Evolutionary conservation across 768 basidiomycete genomes (phyloP), one percentile per base, ranked within the genome.

Genomic region (Agaricus subrufescens): DNA sequence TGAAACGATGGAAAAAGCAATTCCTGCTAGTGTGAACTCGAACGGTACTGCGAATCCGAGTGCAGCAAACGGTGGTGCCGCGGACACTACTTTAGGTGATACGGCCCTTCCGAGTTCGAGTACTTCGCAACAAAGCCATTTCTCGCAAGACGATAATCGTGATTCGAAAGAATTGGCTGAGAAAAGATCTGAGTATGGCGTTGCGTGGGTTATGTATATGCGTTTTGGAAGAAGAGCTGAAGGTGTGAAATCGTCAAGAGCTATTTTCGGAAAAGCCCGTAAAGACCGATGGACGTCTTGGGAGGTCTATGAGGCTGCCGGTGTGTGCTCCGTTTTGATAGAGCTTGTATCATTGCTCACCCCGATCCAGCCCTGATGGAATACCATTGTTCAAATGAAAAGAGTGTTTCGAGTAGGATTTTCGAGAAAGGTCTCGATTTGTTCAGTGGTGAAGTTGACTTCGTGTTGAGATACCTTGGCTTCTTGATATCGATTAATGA

Each of bases 401-500:
- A 77, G 56, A 72, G 81, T 3, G 86, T 98, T 27, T 90, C 95
- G 0, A 89, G 85, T 45, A 81, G 94, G 45, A 95, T 99, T 58
- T 98, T 96, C 66, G 95, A 98, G 70, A 88, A 90, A 61, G 97
- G 94, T 27, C 71, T 97, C 66, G 92, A 95, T 65, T 71, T 76
- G 12, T 97, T 91, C 67, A 82, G 83, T 2, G 85, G 89, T 23
- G 89, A 96, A 58, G 80, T 87, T 40, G 89, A 94, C 49, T 98
- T 85, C 62, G 91, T 96, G 8, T 73, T 92, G 58, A 83, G 89
- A 52, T 97, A 97, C 71, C 84, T 99, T 27, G 86, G 87, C 6
- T 99, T 96, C 79, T 74, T 98, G 63, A 89, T 98, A 62, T 89
- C 87, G 27, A 82, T 97, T 73, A 98, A 98, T 63, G 96, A 98